Conservation (phyloP, 1,284 basidiomycete species). For the Ustilago curta region DNA sequence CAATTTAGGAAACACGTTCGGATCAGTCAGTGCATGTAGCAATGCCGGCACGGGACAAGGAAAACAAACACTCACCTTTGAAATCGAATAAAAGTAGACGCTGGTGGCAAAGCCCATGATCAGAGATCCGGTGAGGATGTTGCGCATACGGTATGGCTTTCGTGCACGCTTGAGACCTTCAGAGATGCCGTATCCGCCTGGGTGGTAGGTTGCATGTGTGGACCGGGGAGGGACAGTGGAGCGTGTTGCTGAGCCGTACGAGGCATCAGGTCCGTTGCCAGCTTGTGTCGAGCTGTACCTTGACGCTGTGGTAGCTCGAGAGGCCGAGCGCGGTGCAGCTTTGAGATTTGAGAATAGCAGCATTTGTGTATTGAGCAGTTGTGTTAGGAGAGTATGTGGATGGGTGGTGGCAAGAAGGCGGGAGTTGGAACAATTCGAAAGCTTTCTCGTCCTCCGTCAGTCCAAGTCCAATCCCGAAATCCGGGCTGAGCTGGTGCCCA, state of each 20-base stretch:
- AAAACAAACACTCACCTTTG: constrained; percentile 46
- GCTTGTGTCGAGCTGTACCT: constrained; percentile 40
- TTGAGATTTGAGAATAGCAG: constrained; percentile 18
- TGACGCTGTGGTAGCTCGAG: constrained; percentile 9
- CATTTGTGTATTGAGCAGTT: constrained; percentile 10
- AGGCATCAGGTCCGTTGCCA: constrained; percentile 16
- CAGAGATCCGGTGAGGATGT: constrained; percentile 80
- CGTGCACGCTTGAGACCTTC: constrained; percentile 81
- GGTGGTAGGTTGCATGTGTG: constrained; percentile 58
- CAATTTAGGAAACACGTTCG: neutral
- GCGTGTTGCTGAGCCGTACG: constrained; percentile 34
- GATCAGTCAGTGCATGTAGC: neutral
- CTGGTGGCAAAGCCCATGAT: constrained; percentile 83
- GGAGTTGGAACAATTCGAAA: neutral
- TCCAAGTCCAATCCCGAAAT: neutral
- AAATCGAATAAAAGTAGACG: constrained; percentile 91
- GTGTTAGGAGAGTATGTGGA: neutral
- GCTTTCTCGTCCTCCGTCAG: too few relatives aligned
- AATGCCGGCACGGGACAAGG: neutral
- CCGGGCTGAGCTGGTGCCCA: neutral
- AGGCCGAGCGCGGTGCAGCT: neutral
- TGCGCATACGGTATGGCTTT: constrained; percentile 82
- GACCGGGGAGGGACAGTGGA: constrained; percentile 50
- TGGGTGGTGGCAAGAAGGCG: neutral
- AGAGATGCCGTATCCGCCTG: constrained; percentile 58